Base-by-base conservation (phyloP, 805 yeast genomes). In the Saturnispora gosingensis region DNA sequence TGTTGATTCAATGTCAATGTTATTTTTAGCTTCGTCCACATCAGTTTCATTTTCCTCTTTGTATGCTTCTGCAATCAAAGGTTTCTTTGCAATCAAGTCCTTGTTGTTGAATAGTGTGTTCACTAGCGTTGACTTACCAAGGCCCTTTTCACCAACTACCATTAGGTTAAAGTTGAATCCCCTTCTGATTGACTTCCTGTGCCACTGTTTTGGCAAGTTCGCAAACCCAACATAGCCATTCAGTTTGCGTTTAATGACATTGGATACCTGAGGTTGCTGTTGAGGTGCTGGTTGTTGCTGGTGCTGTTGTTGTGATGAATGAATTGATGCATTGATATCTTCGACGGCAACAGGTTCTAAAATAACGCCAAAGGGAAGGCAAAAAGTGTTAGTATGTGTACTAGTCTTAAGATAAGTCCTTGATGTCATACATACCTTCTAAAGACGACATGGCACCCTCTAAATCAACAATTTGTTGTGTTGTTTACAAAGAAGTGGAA, bases 201-300 rank as follows among this genome's bases (percentile, higher is more conserved):
- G 98, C 97, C 97, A 93, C 73, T 93, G 99, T 66, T 90, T 93
- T 53, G 99, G 99, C 64, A 93, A 76, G 71, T 90, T 93, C 59
- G 97, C 96, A 71, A 93, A 93, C 5, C 99, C 99, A 52, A 93
- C 99, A 66, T 85, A 90, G 3, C 95, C 91, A 59, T 83, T 86
- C 60, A 91, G 80, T 66, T 88, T 88, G 61, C 95, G 83, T 60
- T 84, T 82, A 61, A 88, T 79, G 55, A 88, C 73, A 60, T 84
- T 83, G 55, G 78, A 11, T 30, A 45, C 18, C 3, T 16, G 40
- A 3, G 11, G 40, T 3, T 36, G 40, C 30, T 16, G 44, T 22
- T 24, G 22, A 11, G 22, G 25, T 42, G 51, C 25, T 24, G 24
- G 44, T 40, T 40, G 30, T 22, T 40, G 28, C 22, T 40, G 44